Evolutionary conservation across 352 stramenopile species (phyloP).

Genomic region (Pythium chondricola): DNA sequence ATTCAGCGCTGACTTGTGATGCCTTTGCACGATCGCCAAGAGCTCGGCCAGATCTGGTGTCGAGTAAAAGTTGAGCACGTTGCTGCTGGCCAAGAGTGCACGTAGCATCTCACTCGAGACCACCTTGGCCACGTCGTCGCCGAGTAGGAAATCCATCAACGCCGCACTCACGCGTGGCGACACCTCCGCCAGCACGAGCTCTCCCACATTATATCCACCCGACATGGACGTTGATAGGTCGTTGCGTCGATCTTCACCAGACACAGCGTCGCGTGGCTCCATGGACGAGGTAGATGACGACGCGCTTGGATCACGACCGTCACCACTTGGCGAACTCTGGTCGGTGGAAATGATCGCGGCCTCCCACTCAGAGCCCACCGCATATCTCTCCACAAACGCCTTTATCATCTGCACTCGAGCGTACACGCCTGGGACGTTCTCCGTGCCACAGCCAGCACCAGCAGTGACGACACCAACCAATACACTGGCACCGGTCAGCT

Average conservation of each 20-base stretch:
- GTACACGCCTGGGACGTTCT: conserved; percentile 13
- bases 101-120: background rate
- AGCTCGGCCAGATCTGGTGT: conserved; percentile 1
- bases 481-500: background rate
- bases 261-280: background rate
- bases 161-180: conserved; percentile 5
- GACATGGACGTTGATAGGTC: background rate
- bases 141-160: conserved; percentile 14
- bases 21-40: conserved; percentile 7
- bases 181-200: background rate
- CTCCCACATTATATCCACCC: conserved; percentile 4
- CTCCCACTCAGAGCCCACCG: conserved; percentile 7
- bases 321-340: no score
- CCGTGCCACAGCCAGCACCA: conserved; percentile 9
- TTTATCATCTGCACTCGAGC: conserved; percentile 3
- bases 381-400: conserved; percentile 5
- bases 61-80: conserved; percentile 12
- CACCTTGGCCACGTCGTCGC: background rate
- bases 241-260: background rate
- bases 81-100: background rate
- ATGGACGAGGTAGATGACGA: no score
- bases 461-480: conserved; percentile 16
- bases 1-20: conserved; percentile 6
- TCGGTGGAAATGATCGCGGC: no score
- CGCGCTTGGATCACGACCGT: no score